Evolutionary conservation across 192 early-diverging fungal species (phyloP), one percentile per base, ranked within the genome.

Genomic region (Linnemannia elongata): DNA sequence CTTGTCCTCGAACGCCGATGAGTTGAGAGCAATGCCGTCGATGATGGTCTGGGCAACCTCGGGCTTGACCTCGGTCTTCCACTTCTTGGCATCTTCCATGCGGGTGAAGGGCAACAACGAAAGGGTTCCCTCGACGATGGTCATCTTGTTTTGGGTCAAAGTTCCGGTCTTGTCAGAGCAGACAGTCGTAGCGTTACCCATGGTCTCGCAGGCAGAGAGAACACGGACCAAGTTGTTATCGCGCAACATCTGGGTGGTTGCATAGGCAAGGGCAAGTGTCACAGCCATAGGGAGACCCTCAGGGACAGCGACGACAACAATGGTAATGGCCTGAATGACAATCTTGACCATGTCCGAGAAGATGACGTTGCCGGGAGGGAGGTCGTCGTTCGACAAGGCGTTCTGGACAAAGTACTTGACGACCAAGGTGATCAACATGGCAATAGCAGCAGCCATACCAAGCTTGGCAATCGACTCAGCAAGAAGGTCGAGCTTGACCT

Each of bases 381-480:
- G 93, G 27, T 60, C 63, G 49, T 94, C 88, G 20, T 91, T 84
- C 27, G 88, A 88, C 33, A 94, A 49, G 10, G 93, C 85, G 73
- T 87, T 88, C 60, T 88, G 88, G 57, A 94, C 89, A 78, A 94
- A 91, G 84, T 92, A 93, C 87, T 94, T 94, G 84, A 94, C 77
- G 3, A 91, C 87, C 77, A 95, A 87, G 17, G 92, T 92, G n/a
- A 98, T 80, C 60, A 99, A 90, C 93, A 99, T 96, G 52, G 94
- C 77, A n/a, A 96, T 77, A 17, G 97, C 95, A 77, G 94, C 94
- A 75, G 91, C 93, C 86, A 96, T 92, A 60, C 97, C 98, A 85
- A 97, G 93, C 89, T 97, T 98, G 80, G 97, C 97, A 85, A 99
- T 99, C 85, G 95, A 91, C 87, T 99, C 97, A 15, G 97, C 97